Base-by-base conservation (phyloP, 2,329 filamentous ascomycete genomes). In the Davidsoniella eucalypti region DNA sequence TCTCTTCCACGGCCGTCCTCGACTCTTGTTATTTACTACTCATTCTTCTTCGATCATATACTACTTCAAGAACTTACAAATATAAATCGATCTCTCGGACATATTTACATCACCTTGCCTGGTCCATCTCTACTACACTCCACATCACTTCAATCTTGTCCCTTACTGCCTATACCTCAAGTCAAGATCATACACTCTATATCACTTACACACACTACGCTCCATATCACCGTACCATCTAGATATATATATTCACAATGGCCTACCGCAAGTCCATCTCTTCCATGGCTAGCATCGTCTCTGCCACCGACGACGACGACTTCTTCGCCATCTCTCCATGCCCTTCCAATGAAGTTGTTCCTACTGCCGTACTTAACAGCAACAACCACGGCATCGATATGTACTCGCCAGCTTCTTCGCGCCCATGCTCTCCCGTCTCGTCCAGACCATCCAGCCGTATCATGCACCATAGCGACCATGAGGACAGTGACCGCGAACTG, bases 401-500 rank as follows among this genome's bases (percentile, higher is more conserved):
- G 3, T 53, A 44, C 38, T 48, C 52, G 14, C 37, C 48, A 4
- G 37, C 47, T 41, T 53, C 48, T 7, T 47, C 44, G 12, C 17
- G 37, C 21, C 44, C 40, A 5, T 47, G 26, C 17, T 23, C 44
- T 12, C 47, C 43, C 44, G 29, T 33, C 14, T 26, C 29, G 37
- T 8, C 46, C 10, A 38, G 10, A 9, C 37, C 37, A n/a, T 41
- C 39, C 39, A 41, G 39, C 37, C 37, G 42, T 37, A 44, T 46
- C 37, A 21, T 29, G 18, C 47, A 50, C 17, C 38, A 41, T 41
- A 38, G 33, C 14, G 9, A 37, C 17, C n/a, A 36, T 33, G 9
- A 25, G 10, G 49, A 44, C 18, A 23, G 29, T 9, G 52, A 53
- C 41, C 40, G 41, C 17, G 63, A 65, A 36, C 57, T 72, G 2